phyloP scores from a whole-genome alignment of 2,329 filamentous ascomycete genomes.

The Trematosphaeria pertusa region DNA sequence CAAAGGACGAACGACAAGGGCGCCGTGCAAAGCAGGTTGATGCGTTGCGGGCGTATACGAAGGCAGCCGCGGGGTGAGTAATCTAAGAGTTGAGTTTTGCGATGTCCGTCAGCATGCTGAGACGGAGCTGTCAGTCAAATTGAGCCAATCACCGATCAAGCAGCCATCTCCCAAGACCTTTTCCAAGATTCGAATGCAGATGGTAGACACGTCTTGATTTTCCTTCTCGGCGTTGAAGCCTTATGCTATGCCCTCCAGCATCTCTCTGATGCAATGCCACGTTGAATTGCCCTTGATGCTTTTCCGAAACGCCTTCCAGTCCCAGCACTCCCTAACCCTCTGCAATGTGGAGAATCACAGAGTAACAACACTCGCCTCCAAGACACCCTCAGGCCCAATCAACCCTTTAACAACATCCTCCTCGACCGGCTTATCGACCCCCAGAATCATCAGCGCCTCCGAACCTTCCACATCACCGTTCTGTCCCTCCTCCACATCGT shows the following conservation, averaged over 20 bases:
- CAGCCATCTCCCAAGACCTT: background rate
- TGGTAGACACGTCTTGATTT: background rate
- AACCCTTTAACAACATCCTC: constrained; percentile 61
- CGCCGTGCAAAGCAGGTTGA: no score
- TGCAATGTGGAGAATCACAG: no score
- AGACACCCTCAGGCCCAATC: constrained; percentile 56
- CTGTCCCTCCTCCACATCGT: constrained; percentile 39
- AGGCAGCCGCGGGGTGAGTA: no score
- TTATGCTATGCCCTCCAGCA: background rate
- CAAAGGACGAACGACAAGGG: no score
- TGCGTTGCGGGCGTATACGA: no score
- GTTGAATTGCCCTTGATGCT: no score
- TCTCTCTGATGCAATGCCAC: no score
- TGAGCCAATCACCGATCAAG: background rate
- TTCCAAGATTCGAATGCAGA: background rate
- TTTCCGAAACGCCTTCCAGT: no score
- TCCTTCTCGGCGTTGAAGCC: background rate
- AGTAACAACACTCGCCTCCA: constrained; percentile 61
- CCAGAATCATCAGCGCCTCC: constrained; percentile 83
- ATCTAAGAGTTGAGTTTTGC: no score
- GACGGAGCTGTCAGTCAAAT: background rate
- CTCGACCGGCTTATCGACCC: constrained; percentile 71
- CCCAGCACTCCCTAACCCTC: no score
- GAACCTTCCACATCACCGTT: constrained; percentile 48
- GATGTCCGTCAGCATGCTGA: background rate